A percentile compares a stretch with the other conserved stretches of the same genome.
phyloP scores from a whole-genome alignment of 2,329 filamentous ascomycete species.

The Epicoccum nigrum region DNA sequence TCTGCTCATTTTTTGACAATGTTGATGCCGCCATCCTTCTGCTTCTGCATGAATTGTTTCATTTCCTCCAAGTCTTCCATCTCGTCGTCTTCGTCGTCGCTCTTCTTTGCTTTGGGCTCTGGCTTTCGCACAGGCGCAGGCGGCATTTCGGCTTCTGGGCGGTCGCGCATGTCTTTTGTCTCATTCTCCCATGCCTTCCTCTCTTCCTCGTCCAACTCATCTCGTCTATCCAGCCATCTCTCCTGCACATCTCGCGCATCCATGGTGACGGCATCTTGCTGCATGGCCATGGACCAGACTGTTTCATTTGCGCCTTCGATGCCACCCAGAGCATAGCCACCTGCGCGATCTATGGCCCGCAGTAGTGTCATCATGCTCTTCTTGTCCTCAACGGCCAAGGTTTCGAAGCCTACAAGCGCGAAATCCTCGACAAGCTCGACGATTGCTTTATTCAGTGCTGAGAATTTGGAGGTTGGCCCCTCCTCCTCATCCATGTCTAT shows the following conservation, averaged over 20 bases:
- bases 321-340: slow-evolving; percentile 89
- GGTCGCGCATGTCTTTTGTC: slow-evolving; percentile 55
- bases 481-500: slow-evolving; percentile 49
- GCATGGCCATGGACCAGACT: slow-evolving; percentile 96
- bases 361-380: slow-evolving; percentile 94
- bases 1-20: slow-evolving; percentile 64
- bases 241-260: slow-evolving; percentile 92
- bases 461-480: slow-evolving; percentile 67
- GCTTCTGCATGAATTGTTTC: slow-evolving; percentile 45
- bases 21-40: slow-evolving; percentile 69
- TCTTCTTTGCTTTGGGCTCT: slow-evolving; percentile 4
- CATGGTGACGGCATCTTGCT: slow-evolving; percentile 70
- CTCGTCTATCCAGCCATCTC: slow-evolving; percentile 90
- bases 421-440: slow-evolving; percentile 88
- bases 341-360: slow-evolving; percentile 86
- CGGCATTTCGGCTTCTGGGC: slow-evolving; percentile 18
- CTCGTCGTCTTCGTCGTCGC: slow-evolving; percentile 37
- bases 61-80: slow-evolving; percentile 50
- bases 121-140: background rate
- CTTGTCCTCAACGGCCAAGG: slow-evolving; percentile 94
- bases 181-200: slow-evolving; percentile 76
- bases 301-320: slow-evolving; percentile 93
- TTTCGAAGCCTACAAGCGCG: slow-evolving; percentile 88
- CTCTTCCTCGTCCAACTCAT: slow-evolving; percentile 84
- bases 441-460: slow-evolving; percentile 83